These are phyloP conservation scores for Dimocarpus longan DNA, from an alignment of 345 rosid genomes.

Conservation along the genomic window DNA sequence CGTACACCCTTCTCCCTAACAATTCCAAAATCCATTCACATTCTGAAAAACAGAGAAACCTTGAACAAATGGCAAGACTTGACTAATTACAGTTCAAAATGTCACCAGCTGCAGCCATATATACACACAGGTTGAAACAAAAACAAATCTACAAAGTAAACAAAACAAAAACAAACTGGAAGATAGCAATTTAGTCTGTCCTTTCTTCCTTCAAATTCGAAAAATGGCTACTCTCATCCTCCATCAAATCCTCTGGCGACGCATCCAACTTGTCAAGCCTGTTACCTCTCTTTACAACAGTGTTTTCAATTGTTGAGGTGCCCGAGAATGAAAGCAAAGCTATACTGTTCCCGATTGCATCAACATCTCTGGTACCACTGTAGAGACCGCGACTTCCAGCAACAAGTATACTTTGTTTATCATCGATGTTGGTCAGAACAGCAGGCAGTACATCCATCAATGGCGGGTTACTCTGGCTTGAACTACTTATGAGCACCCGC, in stretches of 20 bases:
- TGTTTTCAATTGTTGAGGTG: slow-evolving; percentile 12
- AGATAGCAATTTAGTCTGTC: neutral
- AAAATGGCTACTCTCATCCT: slow-evolving; percentile 4
- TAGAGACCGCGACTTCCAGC: slow-evolving; percentile 74
- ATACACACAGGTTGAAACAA: slow-evolving; percentile 26
- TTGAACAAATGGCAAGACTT: slow-evolving; percentile 3
- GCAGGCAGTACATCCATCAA: slow-evolving; percentile 53
- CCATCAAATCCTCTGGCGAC: too few species aligned
- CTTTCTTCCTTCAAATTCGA: slow-evolving; percentile 24
- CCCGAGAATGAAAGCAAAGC: slow-evolving; percentile 52
- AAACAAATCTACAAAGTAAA: slow-evolving; percentile 19
- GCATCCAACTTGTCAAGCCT: too few species aligned
- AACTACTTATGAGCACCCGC: slow-evolving; percentile 71
- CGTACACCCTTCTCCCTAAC: neutral
- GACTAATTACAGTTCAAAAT: slow-evolving; percentile 41
- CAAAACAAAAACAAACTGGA: neutral
- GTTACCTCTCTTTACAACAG: neutral
- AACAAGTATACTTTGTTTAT: slow-evolving; percentile 41
- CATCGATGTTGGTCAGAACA: slow-evolving; percentile 35
- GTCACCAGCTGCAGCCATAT: slow-evolving; percentile 29
- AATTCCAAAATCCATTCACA: slow-evolving; percentile 1
- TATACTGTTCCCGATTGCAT: slow-evolving; percentile 39
- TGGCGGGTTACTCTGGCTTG: slow-evolving; percentile 52
- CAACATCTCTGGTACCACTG: slow-evolving; percentile 49
- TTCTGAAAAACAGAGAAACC: neutral